These are phyloP conservation scores for Tolypocladium guangdongense DNA, from an alignment of 2,329 filamentous ascomycete species.

Conservation along the genomic window DNA sequence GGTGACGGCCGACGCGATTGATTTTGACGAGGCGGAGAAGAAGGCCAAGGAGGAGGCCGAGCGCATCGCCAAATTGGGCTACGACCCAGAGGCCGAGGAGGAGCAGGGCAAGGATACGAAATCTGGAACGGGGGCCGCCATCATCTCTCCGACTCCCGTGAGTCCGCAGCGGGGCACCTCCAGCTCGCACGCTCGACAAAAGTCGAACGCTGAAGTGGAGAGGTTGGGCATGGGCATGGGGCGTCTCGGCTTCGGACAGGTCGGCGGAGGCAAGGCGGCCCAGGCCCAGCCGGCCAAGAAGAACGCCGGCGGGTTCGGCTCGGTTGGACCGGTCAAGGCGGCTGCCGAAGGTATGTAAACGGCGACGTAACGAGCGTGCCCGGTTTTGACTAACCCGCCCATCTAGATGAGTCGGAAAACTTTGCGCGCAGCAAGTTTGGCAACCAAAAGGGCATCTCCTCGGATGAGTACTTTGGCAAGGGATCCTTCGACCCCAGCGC, in stretches of 20 bases:
- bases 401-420: conserved; percentile 60
- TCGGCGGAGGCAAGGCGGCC: conserved; percentile 52
- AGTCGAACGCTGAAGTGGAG: conserved; percentile 71
- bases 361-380: neutral
- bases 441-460: conserved; percentile 87
- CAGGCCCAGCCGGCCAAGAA: conserved; percentile 47
- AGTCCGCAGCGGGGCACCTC: conserved; percentile 51
- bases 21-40: conserved; percentile 95
- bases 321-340: conserved; percentile 64
- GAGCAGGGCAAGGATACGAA: conserved; percentile 35
- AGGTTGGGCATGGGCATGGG: conserved; percentile 80
- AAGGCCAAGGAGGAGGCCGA: conserved; percentile 97
- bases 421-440: conserved; percentile 87
- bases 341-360: conserved; percentile 49
- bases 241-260: conserved; percentile 79
- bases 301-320: conserved; percentile 79
- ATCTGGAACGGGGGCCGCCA: conserved; percentile 47
- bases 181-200: conserved; percentile 44
- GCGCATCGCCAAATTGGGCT: conserved; percentile 87
- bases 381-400: neutral
- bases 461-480: conserved; percentile 96
- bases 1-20: conserved; percentile 66
- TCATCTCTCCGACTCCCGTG: conserved; percentile 64
- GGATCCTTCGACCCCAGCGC: conserved; percentile 71
- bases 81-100: conserved; percentile 82